A percentile compares a stretch with the other conserved stretches of the same genome.
Conservation (phyloP, 2,329 filamentous ascomycete species). For the Lojkania enalia region DNA sequence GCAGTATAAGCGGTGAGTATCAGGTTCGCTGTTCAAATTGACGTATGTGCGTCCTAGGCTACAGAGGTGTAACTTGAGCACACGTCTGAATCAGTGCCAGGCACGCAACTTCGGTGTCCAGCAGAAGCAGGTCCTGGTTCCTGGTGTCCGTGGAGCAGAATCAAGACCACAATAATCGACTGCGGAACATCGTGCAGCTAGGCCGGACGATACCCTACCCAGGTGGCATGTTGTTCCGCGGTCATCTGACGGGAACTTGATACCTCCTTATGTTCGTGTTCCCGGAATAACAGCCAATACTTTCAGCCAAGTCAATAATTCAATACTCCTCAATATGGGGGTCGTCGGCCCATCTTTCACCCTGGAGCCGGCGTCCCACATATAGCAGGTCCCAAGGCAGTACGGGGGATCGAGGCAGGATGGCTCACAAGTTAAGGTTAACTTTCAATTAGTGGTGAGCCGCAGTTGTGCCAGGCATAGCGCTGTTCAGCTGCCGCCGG, state of each 20-base stretch:
- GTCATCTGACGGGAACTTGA: neutral
- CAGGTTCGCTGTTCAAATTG: conserved; percentile 4
- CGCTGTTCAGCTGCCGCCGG: neutral
- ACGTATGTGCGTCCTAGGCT: neutral
- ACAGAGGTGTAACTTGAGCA: conserved; percentile 6
- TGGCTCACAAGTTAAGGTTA: no score
- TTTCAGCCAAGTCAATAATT: neutral
- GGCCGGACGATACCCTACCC: neutral
- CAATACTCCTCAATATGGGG: neutral
- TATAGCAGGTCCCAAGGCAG: neutral
- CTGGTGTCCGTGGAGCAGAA: conserved; percentile 7
- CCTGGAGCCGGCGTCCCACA: neutral
- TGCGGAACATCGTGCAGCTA: neutral
- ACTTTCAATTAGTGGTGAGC: no score
- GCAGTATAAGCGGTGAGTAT: conserved; percentile 16
- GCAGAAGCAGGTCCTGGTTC: conserved; percentile 4
- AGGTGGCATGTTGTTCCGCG: neutral
- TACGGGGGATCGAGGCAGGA: no score
- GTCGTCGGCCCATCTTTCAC: neutral
- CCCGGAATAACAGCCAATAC: neutral
- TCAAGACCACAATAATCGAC: conserved; percentile 8
- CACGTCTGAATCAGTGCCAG: conserved; percentile 8
- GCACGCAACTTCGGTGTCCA: neutral
- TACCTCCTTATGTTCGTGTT: neutral
- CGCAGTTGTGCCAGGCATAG: conserved; percentile 8